Base-by-base conservation (phyloP, 1,284 basidiomycete species). In the Garcileccinum viscosum region DNA sequence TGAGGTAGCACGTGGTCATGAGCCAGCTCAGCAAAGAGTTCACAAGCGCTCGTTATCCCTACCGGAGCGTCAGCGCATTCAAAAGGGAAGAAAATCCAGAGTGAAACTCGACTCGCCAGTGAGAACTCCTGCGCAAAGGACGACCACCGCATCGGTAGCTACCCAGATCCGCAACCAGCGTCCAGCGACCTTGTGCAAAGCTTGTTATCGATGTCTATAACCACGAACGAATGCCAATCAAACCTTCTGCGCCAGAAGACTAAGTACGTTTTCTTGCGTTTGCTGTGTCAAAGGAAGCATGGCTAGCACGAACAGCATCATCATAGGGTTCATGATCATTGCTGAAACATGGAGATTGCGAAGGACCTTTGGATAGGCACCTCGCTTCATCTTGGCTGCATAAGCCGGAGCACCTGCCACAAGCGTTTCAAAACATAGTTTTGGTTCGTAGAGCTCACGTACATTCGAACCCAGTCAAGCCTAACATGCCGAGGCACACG, bases 381-480 rank as follows among this genome's bases (percentile, higher is more conserved):
- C 85, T 1, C 83, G 82, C 62, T 85, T 86, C 70, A 93, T 89
- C 63, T 85, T 84, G 17, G 88, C 84, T 27, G 89, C 82, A 74
- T 93, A 92, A 1, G 90, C 85, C 3, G 92, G 91, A 0, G 85
- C 85, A 66, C 89, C 90, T 90, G 70, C 53, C 8, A 67, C 64
- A 24, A 37, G 47, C 15, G 22, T 61, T 70, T 33, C 40, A 66
- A 22, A 58, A 40, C 27, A 58, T 64, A 12, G 33, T 65, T 58
- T 37, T 68, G 12, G 4, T 22, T 37, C 5, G 14, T 37, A n/a
- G 22, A 27, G 27, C 22, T 8, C 59, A 78, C 83, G 35, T 73
- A 90, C 89, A 90, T 83, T 90, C 89, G 72, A 89, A 86, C 12
- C 91, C 91, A 3, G 92, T 93, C 38, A 92, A 82, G 0, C 90